Percentiles rank a stretch among this genome's conserved stretches.
These are phyloP conservation scores for Eucalyptus erythrocorys DNA, from an alignment of 345 rosid genomes.

Conservation along the genomic window DNA sequence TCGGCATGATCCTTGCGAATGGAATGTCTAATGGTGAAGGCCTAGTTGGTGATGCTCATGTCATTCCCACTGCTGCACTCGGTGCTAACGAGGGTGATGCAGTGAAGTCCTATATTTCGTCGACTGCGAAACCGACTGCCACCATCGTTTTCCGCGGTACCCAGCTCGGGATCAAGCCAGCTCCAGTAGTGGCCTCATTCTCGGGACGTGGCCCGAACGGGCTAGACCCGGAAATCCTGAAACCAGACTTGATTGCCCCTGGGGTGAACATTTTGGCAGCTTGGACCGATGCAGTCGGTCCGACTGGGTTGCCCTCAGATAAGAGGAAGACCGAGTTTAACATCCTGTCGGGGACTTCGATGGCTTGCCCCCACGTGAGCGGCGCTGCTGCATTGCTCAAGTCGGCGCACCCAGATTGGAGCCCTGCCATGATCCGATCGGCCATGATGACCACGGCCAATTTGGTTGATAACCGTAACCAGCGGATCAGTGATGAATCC, in stretches of 20 bases:
- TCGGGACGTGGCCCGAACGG: constrained; percentile 69
- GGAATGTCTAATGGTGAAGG: constrained; percentile 81
- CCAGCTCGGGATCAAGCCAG: constrained; percentile 59
- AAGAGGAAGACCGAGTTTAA: constrained; percentile 59
- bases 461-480: constrained; percentile 31
- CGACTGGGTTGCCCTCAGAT: constrained; percentile 62
- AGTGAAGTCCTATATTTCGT: constrained; percentile 40
- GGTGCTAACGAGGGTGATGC: constrained; percentile 64
- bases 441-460: constrained; percentile 83
- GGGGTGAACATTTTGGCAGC: constrained; percentile 79
- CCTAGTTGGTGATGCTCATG: constrained; percentile 69
- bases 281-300: constrained; percentile 72
- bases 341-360: constrained; percentile 74
- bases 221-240: constrained; percentile 60
- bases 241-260: constrained; percentile 78
- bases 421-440: constrained; percentile 60
- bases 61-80: constrained; percentile 62
- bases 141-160: constrained; percentile 73
- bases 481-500: constrained; percentile 53
- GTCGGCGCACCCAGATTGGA: constrained; percentile 75
- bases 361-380: constrained; percentile 80
- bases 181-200: constrained; percentile 82
- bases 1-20: constrained; percentile 78
- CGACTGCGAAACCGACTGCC: constrained; percentile 20
- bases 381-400: constrained; percentile 83